These are phyloP conservation scores for Porpolomopsis calyptriformis DNA, from an alignment of 768 basidiomycete genomes.

Conservation along the genomic window DNA sequence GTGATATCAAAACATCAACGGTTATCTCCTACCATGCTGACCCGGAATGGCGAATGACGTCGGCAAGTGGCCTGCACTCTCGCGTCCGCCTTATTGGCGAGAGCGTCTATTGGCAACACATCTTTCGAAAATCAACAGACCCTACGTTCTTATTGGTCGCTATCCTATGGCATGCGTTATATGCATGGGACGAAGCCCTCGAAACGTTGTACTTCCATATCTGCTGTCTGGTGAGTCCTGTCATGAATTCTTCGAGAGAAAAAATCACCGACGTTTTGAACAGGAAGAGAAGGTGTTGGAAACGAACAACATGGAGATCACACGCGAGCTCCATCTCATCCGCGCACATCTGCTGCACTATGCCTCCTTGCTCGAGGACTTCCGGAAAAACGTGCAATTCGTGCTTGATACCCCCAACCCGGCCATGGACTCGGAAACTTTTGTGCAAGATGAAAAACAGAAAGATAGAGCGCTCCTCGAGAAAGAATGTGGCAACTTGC, in stretches of 20 bases:
- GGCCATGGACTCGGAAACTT: slow-evolving; percentile 22
- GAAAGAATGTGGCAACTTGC: slow-evolving; percentile 37
- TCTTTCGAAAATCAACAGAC: slow-evolving; percentile 32
- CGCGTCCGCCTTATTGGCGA: slow-evolving; percentile 29
- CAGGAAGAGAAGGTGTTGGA: slow-evolving; percentile 37
- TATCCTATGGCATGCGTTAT: slow-evolving; percentile 48
- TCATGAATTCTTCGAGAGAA: slow-evolving; percentile 7
- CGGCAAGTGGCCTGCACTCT: slow-evolving; percentile 25
- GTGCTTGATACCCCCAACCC: slow-evolving; percentile 40
- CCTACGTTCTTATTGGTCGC: slow-evolving; percentile 46
- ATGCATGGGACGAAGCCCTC: slow-evolving; percentile 51
- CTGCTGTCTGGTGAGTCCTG: slow-evolving; percentile 30
- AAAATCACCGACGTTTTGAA: neutral
- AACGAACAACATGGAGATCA: slow-evolving; percentile 32
- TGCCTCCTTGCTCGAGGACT: slow-evolving; percentile 41
- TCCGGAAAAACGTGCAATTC: slow-evolving; percentile 41
- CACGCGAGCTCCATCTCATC: slow-evolving; percentile 44
- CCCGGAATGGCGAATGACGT: slow-evolving; percentile 23
- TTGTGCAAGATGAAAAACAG: slow-evolving; percentile 10
- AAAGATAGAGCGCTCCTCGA: slow-evolving; percentile 21
- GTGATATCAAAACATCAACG: slow-evolving; percentile 26
- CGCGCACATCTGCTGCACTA: slow-evolving; percentile 52
- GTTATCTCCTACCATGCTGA: slow-evolving; percentile 36
- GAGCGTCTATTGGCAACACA: slow-evolving; percentile 37
- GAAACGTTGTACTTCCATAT: slow-evolving; percentile 43